Evolutionary conservation across 1,139 yeast species (phyloP), one percentile per base, ranked within the genome.

Genomic region (Kurtzmaniella quercitrusa): DNA sequence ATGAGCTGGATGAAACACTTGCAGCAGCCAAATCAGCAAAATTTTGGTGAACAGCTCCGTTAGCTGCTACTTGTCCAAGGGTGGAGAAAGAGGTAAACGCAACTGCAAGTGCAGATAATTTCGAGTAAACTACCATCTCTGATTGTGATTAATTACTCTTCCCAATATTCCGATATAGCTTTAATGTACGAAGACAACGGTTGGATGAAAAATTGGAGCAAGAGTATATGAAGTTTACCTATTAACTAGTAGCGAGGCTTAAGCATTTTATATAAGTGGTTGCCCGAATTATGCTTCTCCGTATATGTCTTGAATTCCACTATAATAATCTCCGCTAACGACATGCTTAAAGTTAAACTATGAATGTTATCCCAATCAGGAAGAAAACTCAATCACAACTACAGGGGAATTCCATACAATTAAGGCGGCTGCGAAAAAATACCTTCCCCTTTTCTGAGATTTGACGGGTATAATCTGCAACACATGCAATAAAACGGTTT

Each of bases 1-100:
- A 38, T 17, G 23, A 38, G 20, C 34, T 33, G 9, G 41, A 33
- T 14, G 36, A 33, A 19, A 20, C 32, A n/a, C 20, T 18, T 14
- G 11, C 22, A 8, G 36, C 22, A 9, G 41, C 41, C 21, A 38
- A 38, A 22, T 38, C 41, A 15, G 36, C 41, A 16, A 17, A 33
- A 23, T 23, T 22, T 7, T 38, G 36, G 23, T 19, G 33, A 7
- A 38, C 20, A 17, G 33, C 18, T 5, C 34, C 34, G 5, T 16
- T 30, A 14, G 34, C 34, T 12, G 34, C n/a, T 14, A 30, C 34
- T 30, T 28, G 15, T 8, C 33, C 33, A 28, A 33, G 8, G 14
- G 18, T 9, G 9, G 36, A 16, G 22, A 34, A 9, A 19, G 20
- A 19, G 14, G 37, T 12, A 20, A 34, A 20, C 4, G 22, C 37